Evolutionary conservation across 768 basidiomycete genomes (phyloP), one percentile per base, ranked within the genome.

Genomic region (Russula sp.): DNA sequence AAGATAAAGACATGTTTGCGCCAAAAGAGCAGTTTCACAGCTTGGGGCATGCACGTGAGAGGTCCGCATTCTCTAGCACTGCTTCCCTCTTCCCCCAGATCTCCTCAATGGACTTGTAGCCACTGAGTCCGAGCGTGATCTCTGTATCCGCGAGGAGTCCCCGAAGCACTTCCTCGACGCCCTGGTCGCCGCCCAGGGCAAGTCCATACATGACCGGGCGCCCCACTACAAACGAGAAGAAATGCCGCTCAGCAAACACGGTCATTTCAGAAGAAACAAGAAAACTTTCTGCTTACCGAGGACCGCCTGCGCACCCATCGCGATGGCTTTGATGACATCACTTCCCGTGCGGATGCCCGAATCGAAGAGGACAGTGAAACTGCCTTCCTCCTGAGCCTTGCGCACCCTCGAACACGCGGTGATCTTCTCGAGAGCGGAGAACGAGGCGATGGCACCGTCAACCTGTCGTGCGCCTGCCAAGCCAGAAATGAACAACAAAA

Each of bases 261-360:
- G 20, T 52, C 6, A 51, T 18, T 20, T n/a, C 18, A 13, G 10
- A 35, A 51, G 16, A 5, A 20, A 8, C 45, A 7, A 38, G n/a
- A 50, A 18, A 6, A 10, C 5, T 4, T n/a, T 13, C 38, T 16
- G 79, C 88, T 67, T 66, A 90, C 84, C 76, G 20, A 93, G 71
- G 16, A 94, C 84, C 8, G 77, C 90, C 66, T 94, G 86, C 8
- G 93, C 93, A 45, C 93, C 92, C 0, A 95, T 77, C 1, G 91
- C 91, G 34, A 94, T 73, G 0, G 93, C 93, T 72, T 90, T 90
- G 72, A 92, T 78, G 49, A 93, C 82, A 64, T 96, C 93, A 47
- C 83, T 82, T 11, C 90, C 93, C 0, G 86, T 88, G 47, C 93
- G 83, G 61, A 94, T 86, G 7, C 93, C 91, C 54, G 85, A 92